phyloP scores from a whole-genome alignment of 306 rosid species.

The Abrus pulchellus region DNA sequence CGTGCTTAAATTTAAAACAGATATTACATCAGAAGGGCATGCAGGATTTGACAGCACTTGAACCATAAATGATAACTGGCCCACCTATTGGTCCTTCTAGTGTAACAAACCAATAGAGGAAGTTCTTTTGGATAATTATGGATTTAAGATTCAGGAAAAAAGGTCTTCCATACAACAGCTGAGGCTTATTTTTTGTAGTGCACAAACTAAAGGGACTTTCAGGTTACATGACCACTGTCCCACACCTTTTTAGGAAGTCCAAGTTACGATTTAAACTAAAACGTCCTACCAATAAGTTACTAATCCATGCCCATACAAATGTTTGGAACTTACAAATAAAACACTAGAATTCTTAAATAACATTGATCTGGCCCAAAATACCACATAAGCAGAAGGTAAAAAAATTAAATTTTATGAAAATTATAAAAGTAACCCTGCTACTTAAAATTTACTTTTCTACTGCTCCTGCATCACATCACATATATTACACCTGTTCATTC shows the following conservation, averaged over 20 bases:
- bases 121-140: slow-evolving; percentile 12
- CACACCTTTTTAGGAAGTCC: slow-evolving; percentile 14
- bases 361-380: slow-evolving; percentile 15
- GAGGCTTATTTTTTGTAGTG: background rate
- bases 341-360: slow-evolving; percentile 27
- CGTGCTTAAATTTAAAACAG: slow-evolving; percentile 12
- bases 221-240: background rate
- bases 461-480: slow-evolving; percentile 34
- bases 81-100: slow-evolving; percentile 17
- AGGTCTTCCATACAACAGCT: slow-evolving; percentile 15
- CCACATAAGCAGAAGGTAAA: slow-evolving; percentile 31
- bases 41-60: slow-evolving; percentile 3
- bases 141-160: slow-evolving; percentile 23
- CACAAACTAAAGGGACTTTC: slow-evolving; percentile 17
- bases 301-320: slow-evolving; percentile 22
- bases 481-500: slow-evolving; percentile 14
- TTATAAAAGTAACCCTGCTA: slow-evolving; percentile 7
- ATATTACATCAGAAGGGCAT: slow-evolving; percentile 24
- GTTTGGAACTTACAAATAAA: background rate
- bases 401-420: slow-evolving; percentile 18
- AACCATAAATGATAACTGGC: slow-evolving; percentile 8
- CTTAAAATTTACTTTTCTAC: slow-evolving; percentile 38
- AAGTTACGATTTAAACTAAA: slow-evolving; percentile 1
- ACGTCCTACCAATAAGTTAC: slow-evolving; percentile 1
- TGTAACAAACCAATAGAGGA: slow-evolving; percentile 9